Evolutionary conservation across 345 rosid species (phyloP), one percentile per base, ranked within the genome.

Genomic region (Adansonia digitata): DNA sequence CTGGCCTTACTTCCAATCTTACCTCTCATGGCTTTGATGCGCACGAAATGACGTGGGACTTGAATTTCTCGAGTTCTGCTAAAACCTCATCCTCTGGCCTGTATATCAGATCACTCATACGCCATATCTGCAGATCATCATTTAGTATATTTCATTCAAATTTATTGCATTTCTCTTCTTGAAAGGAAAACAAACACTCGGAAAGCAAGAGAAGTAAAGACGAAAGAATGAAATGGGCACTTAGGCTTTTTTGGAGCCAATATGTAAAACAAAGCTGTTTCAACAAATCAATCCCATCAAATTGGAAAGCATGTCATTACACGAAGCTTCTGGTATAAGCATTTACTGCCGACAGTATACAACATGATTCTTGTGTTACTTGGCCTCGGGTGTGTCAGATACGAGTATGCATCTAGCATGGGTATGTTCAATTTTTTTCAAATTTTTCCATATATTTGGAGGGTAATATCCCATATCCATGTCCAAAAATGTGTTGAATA

Each of bases 31-130:
- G 68, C 88, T 92, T 89, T 5, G 94, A 79, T 6, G 86, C 74
- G 71, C 96, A 90, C 53, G 83, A 78, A 72, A 92, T 39, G 31
- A 92, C 90, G 43, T 89, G 97, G 0, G 92, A 77, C 86, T 87
- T 92, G 87, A 92, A 92, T 74, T 89, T 89, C 81, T 89, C 91
- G 20, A 94, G 87, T 89, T 94, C 97, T 17, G 86, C 84, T 82
- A 95, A 65, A 10, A 95, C 98, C 83, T 95, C 99, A 37, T 95
- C 98, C 59, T 91, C 97, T 13, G 93, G 93, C 81, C 94, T 79
- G 77, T 92, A 94, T 78, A 94, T 76, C 85, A 94, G 79, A 74
- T 91, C 97, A 42, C 84, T 91, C 97, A 92, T 91, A 17, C 94
- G 86, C 98, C 97, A 92, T 87, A 94, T 87, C 98, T 93, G 88